These are phyloP conservation scores for Ceratocystis diversiconidia DNA, from an alignment of 2,329 filamentous ascomycete species.

Conservation along the genomic window DNA sequence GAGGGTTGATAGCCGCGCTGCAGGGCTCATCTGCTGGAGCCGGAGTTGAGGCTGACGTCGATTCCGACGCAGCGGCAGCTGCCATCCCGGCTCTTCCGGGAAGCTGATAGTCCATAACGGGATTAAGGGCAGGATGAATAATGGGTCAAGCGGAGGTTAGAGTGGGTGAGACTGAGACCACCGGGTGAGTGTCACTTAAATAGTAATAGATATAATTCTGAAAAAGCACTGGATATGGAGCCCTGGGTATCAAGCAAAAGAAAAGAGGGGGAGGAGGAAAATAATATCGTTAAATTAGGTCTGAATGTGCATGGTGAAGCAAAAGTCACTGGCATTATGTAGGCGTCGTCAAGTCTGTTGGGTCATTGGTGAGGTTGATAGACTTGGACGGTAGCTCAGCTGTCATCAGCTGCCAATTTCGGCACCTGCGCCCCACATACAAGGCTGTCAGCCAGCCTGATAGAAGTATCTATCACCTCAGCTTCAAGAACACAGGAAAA, in stretches of 20 bases:
- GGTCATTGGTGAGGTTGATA: not conserved
- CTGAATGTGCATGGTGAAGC: not conserved
- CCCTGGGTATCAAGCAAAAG: not conserved
- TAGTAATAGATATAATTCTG: not conserved
- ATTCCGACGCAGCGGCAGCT: slow-evolving; percentile 2
- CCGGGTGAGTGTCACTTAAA: not conserved
- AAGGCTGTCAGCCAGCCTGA: not conserved
- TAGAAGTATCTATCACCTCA: not conserved
- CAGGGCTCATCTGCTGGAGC: slow-evolving; percentile 15
- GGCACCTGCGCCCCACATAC: not conserved
- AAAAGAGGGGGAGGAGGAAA: too few species aligned
- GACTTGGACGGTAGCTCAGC: not conserved
- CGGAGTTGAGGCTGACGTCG: slow-evolving; percentile 10
- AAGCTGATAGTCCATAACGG: slow-evolving; percentile 8
- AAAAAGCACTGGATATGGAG: not conserved
- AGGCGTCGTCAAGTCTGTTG: not conserved
- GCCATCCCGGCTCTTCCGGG: slow-evolving; percentile 1
- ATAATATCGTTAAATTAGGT: too few species aligned
- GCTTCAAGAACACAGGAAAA: not conserved
- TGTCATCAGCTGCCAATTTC: not conserved
- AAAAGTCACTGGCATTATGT: too few species aligned
- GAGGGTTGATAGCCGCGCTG: slow-evolving; percentile 28
- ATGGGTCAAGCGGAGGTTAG: not conserved
- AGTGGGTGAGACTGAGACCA: not conserved
- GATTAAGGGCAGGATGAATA: not conserved